Percentiles rank a stretch among this genome's conserved stretches.
Conservation (phyloP, 2,329 filamentous ascomycete genomes). For the Xylaria hypoxylon region DNA sequence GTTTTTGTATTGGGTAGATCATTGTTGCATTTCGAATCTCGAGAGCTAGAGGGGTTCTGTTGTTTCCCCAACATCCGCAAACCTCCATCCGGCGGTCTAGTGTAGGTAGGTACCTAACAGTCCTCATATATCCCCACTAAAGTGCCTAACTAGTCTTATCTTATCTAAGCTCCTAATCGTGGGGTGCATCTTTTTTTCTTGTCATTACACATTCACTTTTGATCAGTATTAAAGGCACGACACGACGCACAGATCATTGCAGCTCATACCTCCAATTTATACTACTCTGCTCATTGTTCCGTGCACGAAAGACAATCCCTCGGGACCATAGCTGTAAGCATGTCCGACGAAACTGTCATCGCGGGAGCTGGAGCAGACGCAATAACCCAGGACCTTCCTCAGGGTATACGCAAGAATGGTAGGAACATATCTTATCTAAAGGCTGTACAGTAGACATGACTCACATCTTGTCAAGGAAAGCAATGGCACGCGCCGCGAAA, state of each 20-base stretch:
- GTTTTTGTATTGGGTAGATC: no score
- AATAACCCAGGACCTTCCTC: slow-evolving; percentile 54
- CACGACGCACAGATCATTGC: not conserved
- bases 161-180: slow-evolving; percentile 17
- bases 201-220: not conserved
- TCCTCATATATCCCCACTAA: no score
- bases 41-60: no score
- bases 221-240: not conserved
- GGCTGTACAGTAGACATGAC: slow-evolving; percentile 5
- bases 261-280: not conserved
- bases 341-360: slow-evolving; percentile 58
- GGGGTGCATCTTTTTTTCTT: slow-evolving; percentile 9
- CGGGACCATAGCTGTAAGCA: slow-evolving; percentile 45
- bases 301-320: not conserved
- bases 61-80: no score
- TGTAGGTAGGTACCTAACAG: no score
- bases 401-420: slow-evolving; percentile 89
- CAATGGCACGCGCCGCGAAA: slow-evolving; percentile 90
- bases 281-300: not conserved
- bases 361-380: slow-evolving; percentile 48
- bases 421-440: slow-evolving; percentile 45
- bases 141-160: no score
- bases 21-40: no score
- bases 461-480: slow-evolving; percentile 73
- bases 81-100: no score